Percentiles rank a stretch among this genome's conserved stretches.
Evolutionary conservation across 768 basidiomycete genomes (phyloP).

Genomic region (button mushroom (Agaricus bisporus)): DNA sequence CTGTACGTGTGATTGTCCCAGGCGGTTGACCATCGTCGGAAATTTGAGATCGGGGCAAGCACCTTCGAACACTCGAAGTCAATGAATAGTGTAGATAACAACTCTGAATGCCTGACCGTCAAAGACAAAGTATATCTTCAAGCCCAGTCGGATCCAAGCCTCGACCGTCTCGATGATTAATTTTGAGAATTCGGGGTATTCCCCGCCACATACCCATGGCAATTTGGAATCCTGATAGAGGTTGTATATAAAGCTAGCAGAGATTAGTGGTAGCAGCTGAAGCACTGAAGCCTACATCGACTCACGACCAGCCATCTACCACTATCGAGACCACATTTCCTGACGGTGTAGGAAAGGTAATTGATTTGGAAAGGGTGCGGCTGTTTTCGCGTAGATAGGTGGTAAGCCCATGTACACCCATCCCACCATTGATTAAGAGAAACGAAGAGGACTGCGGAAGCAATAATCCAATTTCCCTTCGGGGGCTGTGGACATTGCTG

Average conservation of each 20-base stretch:
- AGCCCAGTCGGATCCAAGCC: conserved; percentile 64
- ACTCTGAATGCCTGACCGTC: conserved; percentile 50
- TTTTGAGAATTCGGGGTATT: conserved; percentile 54
- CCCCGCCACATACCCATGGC: conserved; percentile 86
- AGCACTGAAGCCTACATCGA: conserved; percentile 16
- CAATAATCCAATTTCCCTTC: no score
- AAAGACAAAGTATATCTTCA: conserved; percentile 71
- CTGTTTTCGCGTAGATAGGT: conserved; percentile 47
- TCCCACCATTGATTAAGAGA: conserved; percentile 15
- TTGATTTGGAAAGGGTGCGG: conserved; percentile 32
- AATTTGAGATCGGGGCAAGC: conserved; percentile 70
- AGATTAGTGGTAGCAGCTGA: conserved; percentile 9
- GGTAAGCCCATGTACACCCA: conserved; percentile 51
- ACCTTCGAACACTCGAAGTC: conserved; percentile 33
- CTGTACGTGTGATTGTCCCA: conserved; percentile 51
- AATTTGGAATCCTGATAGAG: conserved; percentile 52
- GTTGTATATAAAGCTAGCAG: conserved; percentile 67
- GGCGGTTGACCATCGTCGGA: conserved; percentile 54
- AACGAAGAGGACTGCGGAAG: no score
- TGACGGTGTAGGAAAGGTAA: conserved; percentile 15
- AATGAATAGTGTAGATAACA: conserved; percentile 11
- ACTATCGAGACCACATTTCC: conserved; percentile 43
- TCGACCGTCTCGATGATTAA: conserved; percentile 45
- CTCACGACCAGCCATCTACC: conserved; percentile 87
- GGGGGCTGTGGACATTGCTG: background rate